Evolutionary conservation across 352 stramenopile species (phyloP).

Genomic region (Pythium dissimile): DNA sequence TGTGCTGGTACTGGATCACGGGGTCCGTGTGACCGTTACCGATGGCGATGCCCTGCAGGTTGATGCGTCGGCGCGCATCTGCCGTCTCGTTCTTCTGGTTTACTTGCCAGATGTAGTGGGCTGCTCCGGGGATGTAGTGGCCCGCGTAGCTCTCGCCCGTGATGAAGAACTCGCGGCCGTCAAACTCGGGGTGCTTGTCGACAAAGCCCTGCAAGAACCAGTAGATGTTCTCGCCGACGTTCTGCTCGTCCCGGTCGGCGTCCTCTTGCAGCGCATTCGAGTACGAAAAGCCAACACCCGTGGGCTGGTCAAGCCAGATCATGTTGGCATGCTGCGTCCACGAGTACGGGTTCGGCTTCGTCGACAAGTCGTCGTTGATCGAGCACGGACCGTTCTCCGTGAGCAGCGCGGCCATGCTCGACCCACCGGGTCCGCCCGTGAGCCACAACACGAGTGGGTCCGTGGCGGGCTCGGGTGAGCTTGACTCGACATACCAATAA

Average conservation of each 20-base stretch:
- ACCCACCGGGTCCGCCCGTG: constrained; percentile 41
- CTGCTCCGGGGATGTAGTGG: constrained; percentile 45
- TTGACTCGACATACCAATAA: constrained; percentile 65
- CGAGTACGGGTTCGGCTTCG: constrained; percentile 34
- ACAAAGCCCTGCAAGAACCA: constrained; percentile 57
- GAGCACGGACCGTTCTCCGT: constrained; percentile 56
- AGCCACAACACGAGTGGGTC: constrained; percentile 67
- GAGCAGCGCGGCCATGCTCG: constrained; percentile 36
- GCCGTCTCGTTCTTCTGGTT: constrained; percentile 29
- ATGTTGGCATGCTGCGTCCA: constrained; percentile 58
- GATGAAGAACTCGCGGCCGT: constrained; percentile 41
- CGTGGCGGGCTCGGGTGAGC: constrained; percentile 16
- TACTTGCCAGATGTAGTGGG: constrained; percentile 38
- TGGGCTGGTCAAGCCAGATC: constrained; percentile 48
- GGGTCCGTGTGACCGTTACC: constrained; percentile 75
- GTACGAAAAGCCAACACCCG: constrained; percentile 46
- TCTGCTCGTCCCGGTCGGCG: constrained; percentile 28
- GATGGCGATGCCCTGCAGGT: constrained; percentile 60
- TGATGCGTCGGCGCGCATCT: constrained; percentile 25
- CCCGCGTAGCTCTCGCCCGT: constrained; percentile 55
- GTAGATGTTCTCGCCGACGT: constrained; percentile 49
- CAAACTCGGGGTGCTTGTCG: constrained; percentile 36
- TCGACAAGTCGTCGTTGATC: constrained; percentile 30
- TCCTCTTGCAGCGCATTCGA: constrained; percentile 21
- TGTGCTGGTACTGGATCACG: constrained; percentile 56